phyloP scores from a whole-genome alignment of 2,329 filamentous ascomycete genomes.

The Teratosphaeriaceae sp. region DNA sequence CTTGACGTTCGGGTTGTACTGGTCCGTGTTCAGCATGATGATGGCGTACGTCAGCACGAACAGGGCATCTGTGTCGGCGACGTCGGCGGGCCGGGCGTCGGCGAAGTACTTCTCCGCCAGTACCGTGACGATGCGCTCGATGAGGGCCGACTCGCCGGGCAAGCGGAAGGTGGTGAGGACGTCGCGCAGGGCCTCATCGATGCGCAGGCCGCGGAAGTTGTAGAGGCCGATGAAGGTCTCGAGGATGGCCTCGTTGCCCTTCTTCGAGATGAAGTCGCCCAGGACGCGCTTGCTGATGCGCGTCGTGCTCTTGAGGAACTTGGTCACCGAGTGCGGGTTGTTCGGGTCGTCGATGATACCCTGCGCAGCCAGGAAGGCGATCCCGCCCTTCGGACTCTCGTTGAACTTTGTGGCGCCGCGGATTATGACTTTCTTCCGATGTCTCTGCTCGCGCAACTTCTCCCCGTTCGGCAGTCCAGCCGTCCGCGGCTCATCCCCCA shows the following conservation, averaged over 20 bases:
- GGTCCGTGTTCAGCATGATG: conserved; percentile 95
- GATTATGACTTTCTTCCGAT: conserved; percentile 81
- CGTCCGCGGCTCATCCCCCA: conserved; percentile 61
- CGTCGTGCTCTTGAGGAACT: conserved; percentile 79
- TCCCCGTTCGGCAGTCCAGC: conserved; percentile 62
- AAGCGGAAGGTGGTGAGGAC: conserved; percentile 90
- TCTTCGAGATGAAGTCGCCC: conserved; percentile 90
- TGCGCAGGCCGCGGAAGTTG: conserved; percentile 76
- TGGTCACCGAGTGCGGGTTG: conserved; percentile 72
- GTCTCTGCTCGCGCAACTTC: conserved; percentile 62
- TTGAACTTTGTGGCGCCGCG: conserved; percentile 89
- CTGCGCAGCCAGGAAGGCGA: conserved; percentile 77
- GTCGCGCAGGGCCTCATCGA: conserved; percentile 82
- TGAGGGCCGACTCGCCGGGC: conserved; percentile 86
- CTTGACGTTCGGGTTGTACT: conserved; percentile 88
- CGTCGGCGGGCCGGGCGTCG: conserved; percentile 61
- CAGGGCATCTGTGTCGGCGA: conserved; percentile 79
- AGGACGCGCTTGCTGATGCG: conserved; percentile 84
- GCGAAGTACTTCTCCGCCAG: conserved; percentile 82
- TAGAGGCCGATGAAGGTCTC: conserved; percentile 81
- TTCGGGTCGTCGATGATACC: conserved; percentile 74
- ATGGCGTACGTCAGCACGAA: conserved; percentile 93
- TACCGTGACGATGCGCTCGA: conserved; percentile 81
- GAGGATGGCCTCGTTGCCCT: conserved; percentile 76
- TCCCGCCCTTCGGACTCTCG: conserved; percentile 81